Conservation (phyloP, 768 basidiomycete genomes). For the Aureoboletus auriporus region DNA sequence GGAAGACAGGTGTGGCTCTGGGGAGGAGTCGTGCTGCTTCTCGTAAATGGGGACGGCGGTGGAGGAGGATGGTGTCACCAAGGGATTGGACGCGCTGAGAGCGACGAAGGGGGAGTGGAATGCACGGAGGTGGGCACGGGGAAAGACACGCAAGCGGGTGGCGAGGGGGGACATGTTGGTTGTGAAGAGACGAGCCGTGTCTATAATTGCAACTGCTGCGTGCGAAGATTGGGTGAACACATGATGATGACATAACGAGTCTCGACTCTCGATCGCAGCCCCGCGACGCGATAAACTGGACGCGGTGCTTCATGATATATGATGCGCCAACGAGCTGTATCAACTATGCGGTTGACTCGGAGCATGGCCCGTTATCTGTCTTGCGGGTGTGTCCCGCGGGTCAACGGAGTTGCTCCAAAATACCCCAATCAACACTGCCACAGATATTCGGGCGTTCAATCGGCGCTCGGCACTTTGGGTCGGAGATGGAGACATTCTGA, state of each 20-base stretch:
- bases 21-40: constrained; percentile 52
- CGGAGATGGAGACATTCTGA: constrained; percentile 1
- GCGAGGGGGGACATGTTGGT: constrained; percentile 17
- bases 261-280: not conserved
- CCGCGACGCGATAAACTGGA: no score
- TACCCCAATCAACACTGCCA: not conserved
- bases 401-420: constrained; percentile 7
- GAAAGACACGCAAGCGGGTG: constrained; percentile 3
- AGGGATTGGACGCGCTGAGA: constrained; percentile 38
- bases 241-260: constrained; percentile 26
- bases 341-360: no score
- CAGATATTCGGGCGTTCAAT: not conserved
- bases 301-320: no score
- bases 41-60: constrained; percentile 45
- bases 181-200: constrained; percentile 6
- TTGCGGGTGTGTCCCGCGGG: constrained; percentile 6
- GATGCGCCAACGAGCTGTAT: no score
- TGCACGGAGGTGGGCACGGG: constrained; percentile 32
- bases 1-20: constrained; percentile 43
- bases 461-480: not conserved
- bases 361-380: not conserved
- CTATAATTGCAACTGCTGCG: constrained; percentile 4
- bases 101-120: constrained; percentile 66
- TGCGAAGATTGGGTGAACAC: constrained; percentile 21
- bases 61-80: constrained; percentile 31